Evolutionary conservation across 2,329 filamentous ascomycete genomes (phyloP).

Genomic region (Botrytis fabae): DNA sequence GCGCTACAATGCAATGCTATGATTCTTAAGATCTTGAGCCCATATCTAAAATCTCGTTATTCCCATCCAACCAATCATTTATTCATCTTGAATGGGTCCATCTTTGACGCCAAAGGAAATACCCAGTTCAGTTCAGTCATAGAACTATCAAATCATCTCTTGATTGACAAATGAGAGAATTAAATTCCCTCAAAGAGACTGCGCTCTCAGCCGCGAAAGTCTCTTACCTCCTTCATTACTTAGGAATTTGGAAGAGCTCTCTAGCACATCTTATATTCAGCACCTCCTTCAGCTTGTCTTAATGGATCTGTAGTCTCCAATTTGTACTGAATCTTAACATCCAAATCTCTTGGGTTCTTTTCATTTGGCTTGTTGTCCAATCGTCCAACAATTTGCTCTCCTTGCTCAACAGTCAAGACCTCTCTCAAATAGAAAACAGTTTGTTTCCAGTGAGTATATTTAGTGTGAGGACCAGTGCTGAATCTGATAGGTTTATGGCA

Average conservation of each 20-base stretch:
- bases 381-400: slow-evolving; percentile 73
- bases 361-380: slow-evolving; percentile 85
- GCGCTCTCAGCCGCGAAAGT: slow-evolving; percentile 42
- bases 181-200: slow-evolving; percentile 31
- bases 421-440: slow-evolving; percentile 98
- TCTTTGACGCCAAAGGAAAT: slow-evolving; percentile 17
- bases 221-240: slow-evolving; percentile 20
- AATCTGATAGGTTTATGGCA: slow-evolving; percentile 98
- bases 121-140: slow-evolving; percentile 13
- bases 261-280: slow-evolving; percentile 79
- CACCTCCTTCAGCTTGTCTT: slow-evolving; percentile 66
- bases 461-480: slow-evolving; percentile 95
- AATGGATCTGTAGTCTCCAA: slow-evolving; percentile 74
- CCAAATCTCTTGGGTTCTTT: slow-evolving; percentile 92
- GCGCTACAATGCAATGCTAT: slow-evolving; percentile 9
- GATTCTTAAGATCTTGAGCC: neutral
- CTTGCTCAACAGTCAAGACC: slow-evolving; percentile 85
- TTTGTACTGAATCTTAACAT: slow-evolving; percentile 83
- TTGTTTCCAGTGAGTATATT: slow-evolving; percentile 99
- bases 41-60: slow-evolving; percentile 2
- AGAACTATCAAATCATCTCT: slow-evolving; percentile 5
- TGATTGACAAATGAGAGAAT: slow-evolving; percentile 7
- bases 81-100: slow-evolving; percentile 8
- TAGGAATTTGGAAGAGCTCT: slow-evolving; percentile 5
- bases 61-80: slow-evolving; percentile 16